Evolutionary conservation across 2,329 filamentous ascomycete genomes (phyloP), one percentile per base, ranked within the genome.

Genomic region (Dothidotthia symphoricarpi): DNA sequence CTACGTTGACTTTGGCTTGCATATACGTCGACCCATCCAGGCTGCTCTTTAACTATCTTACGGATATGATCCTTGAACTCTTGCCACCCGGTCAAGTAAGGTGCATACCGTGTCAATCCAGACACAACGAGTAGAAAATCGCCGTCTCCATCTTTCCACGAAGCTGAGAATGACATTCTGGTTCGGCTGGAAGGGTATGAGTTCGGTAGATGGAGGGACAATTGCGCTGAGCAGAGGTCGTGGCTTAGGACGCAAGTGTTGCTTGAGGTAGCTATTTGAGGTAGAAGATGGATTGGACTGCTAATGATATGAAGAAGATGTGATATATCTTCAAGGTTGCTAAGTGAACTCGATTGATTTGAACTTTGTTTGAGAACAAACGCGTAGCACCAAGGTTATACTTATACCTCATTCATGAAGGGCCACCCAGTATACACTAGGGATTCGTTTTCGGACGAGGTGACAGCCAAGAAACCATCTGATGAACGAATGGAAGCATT

Each of bases 11-110:
- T 55, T 33, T 51, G 50, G 8, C 56, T 58, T 16, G 53, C 35
- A 13, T 47, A 49, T 4, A 67, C 59, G n/a, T 67, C 55, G 10
- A 57, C 57, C 65, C 64, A 67, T 3, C 63, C 63, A 13, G 65
- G 65, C 22, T 67, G 64, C 30, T 61, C 53, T 31, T 57, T 57
- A 14, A 66, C 55, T 7, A 53, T 47, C 34, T 51, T 59, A 7
- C 65, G 56, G 17, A 66, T 53, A 17, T 61, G 45, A 25, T 68
- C 65, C 43, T 68, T 68, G 48, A 67, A 61, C n/a, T 59, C 55
- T 53, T 62, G 54, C 65, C 65, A 68, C 6, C 49, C 57, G 1
- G 45, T 36, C 24, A 66, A 36, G 29, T 57, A 63, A 2, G 60
- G 54, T 16, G 57, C 57, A 38, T 52, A 47, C 5, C 48, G 51